A percentile compares a stretch with the other conserved stretches of the same genome.
phyloP scores from a whole-genome alignment of 2,329 filamentous ascomycete genomes.

The Pseudocercospora musae region DNA sequence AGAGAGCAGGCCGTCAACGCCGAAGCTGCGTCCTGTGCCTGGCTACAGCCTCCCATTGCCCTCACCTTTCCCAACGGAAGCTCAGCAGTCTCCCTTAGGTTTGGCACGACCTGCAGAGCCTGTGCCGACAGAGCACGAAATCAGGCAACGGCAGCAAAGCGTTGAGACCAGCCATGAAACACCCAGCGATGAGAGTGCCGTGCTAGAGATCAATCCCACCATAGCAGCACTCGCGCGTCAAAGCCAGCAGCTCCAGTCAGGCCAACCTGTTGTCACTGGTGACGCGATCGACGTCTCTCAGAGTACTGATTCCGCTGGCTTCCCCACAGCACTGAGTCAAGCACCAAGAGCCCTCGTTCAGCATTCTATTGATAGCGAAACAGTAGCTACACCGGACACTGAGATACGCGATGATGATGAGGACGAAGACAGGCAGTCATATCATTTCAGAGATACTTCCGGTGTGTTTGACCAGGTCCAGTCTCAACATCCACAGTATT shows the following conservation, averaged over 20 bases:
- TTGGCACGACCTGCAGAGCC: background rate
- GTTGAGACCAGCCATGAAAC: background rate
- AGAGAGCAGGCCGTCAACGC: conserved; percentile 28
- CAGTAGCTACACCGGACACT: conserved; percentile 4
- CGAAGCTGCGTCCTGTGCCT: conserved; percentile 31
- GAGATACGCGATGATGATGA: conserved; percentile 1
- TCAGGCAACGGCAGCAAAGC: background rate
- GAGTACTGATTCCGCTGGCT: background rate
- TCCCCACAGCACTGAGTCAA: background rate
- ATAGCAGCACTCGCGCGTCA: conserved; percentile 7
- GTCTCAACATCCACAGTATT: conserved; percentile 8
- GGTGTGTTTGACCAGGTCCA: conserved; percentile 6
- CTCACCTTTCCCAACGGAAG: conserved; percentile 33
- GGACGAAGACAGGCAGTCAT: conserved; percentile 1
- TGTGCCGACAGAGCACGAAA: background rate
- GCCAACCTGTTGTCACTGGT: background rate
- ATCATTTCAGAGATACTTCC: conserved; percentile 1
- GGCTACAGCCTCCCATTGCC: conserved; percentile 33
- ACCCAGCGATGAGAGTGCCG: conserved; percentile 2
- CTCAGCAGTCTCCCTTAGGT: conserved; percentile 5
- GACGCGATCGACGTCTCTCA: background rate
- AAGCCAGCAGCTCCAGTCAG: background rate
- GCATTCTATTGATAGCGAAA: background rate
- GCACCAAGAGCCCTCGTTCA: background rate
- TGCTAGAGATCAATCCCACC: conserved; percentile 8